Percentiles rank a stretch among this genome's conserved stretches.
phyloP scores from a whole-genome alignment of 371 early-diverging fungal genomes.

The Haplosporangium sp. region DNA sequence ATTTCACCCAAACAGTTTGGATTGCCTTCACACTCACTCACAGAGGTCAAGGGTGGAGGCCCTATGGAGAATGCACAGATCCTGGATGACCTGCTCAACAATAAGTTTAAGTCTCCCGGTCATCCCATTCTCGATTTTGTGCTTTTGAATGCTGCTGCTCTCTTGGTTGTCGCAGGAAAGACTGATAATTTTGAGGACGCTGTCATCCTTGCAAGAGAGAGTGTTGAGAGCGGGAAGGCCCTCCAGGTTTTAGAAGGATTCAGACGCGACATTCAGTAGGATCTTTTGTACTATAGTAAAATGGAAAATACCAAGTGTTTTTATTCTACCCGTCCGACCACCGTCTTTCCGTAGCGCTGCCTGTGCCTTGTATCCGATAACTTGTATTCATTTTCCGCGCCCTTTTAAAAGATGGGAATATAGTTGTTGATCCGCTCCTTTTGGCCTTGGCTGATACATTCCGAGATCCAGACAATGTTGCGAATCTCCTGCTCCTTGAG shows the following conservation, averaged over 20 bases:
- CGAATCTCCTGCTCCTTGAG: slow-evolving; percentile 99
- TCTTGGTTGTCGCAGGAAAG: slow-evolving; percentile 84
- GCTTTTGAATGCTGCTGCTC: slow-evolving; percentile 88
- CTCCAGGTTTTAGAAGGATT: slow-evolving; percentile 71
- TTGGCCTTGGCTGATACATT: slow-evolving; percentile 98
- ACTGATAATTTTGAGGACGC: slow-evolving; percentile 82
- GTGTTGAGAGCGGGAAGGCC: slow-evolving; percentile 80
- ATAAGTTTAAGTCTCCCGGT: slow-evolving; percentile 60
- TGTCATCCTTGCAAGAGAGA: slow-evolving; percentile 78
- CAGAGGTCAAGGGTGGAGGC: slow-evolving; percentile 83
- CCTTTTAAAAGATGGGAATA: slow-evolving; percentile 83
- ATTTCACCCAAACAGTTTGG: slow-evolving; percentile 92
- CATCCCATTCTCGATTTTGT: slow-evolving; percentile 92
- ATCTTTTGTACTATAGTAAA: neutral
- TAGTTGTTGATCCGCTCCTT: slow-evolving; percentile 95
- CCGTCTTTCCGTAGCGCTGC: too few species aligned
- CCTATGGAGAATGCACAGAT: slow-evolving; percentile 79
- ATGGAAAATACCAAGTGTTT: slow-evolving; percentile 4
- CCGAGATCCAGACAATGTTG: slow-evolving; percentile 99
- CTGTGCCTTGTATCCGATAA: neutral
- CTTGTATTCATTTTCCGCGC: neutral
- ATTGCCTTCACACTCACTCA: slow-evolving; percentile 76
- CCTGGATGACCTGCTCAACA: slow-evolving; percentile 72
- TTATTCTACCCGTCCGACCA: neutral
- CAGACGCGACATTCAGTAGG: slow-evolving; percentile 41